Base-by-base conservation (phyloP, 768 basidiomycete genomes). In the Leccinellum rugosiceps region DNA sequence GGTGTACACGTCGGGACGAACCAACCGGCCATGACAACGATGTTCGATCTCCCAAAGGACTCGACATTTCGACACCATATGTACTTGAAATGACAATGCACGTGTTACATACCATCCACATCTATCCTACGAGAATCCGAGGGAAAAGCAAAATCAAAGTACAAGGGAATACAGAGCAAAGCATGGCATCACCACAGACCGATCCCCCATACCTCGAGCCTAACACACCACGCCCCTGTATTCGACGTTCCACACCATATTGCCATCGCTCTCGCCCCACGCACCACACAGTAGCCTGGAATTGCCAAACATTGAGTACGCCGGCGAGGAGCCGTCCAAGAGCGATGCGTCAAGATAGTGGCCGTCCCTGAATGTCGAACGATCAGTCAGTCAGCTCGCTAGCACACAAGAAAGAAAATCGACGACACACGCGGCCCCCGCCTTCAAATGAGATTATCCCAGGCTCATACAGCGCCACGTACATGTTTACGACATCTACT, bases 401-500 rank as follows among this genome's bases (percentile, higher is more conserved):
- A 35, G 34, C n/a, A n/a, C 7, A 17, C 5, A 3, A 41, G 15
- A n/a, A n/a, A n/a, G 38, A n/a, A 26, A 28, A 30, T 4, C 8
- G 25, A 48, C 47, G 44, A 45, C 44, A n/a, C 0, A 80, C 89
- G 56, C 60, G 94, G n/a, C n/a, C n/a, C n/a, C n/a, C n/a, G n/a
- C n/a, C n/a, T n/a, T n/a, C n/a, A n/a, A n/a, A n/a, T 1, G 92
- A 92, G 58, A 97, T 78, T 62, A 82, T 92, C 15, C 80, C 83
- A 0, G 82, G 74, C 65, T 95, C 91, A 72, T 92, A 94, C 7
- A 97, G 77, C 21, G 92, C 86, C 41, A 97, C 88, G 65, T 98
- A 98, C 53, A 87, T 86, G 68, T 98, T 99, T 69, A 75, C 83
- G n/a, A n/a, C n/a, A n/a, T 95, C 86, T 90, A 91, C 50, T 80